Percentiles rank a stretch among this genome's conserved stretches.
Evolutionary conservation across 345 rosid genomes (phyloP).

Genomic region (Ceriops decandra): DNA sequence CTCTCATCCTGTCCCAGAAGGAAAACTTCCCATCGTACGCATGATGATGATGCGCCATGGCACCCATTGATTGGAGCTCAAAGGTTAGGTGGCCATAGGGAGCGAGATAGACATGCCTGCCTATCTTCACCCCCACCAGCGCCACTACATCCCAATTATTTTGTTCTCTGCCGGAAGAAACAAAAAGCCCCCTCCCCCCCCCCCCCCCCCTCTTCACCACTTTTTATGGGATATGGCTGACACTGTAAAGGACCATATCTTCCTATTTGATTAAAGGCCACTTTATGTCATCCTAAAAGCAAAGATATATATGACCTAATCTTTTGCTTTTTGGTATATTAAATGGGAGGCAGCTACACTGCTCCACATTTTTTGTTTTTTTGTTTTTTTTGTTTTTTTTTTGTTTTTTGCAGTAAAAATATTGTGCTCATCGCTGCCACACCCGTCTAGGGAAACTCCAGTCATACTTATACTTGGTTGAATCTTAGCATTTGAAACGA

Average conservation of each 20-base stretch:
- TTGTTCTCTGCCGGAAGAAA: neutral
- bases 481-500: too few relatives aligned
- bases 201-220: too few relatives aligned
- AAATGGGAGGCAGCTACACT: too few relatives aligned
- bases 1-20: neutral
- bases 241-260: neutral
- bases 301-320: neutral
- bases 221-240: constrained; percentile 3
- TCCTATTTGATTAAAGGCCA: neutral
- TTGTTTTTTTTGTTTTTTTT: too few relatives aligned
- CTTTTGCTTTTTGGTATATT: too few relatives aligned
- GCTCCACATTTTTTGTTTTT: too few relatives aligned
- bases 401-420: too few relatives aligned
- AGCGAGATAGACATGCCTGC: neutral
- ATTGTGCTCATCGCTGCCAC: too few relatives aligned
- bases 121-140: neutral
- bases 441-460: too few relatives aligned
- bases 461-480: too few relatives aligned
- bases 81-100: too few relatives aligned
- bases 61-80: constrained; percentile 5
- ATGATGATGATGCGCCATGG: neutral
- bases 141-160: neutral
- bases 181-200: neutral
- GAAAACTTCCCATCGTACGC: neutral
- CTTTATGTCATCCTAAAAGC: neutral